Conservation (phyloP, 306 rosid species). For the Begonia fuchsioides region DNA sequence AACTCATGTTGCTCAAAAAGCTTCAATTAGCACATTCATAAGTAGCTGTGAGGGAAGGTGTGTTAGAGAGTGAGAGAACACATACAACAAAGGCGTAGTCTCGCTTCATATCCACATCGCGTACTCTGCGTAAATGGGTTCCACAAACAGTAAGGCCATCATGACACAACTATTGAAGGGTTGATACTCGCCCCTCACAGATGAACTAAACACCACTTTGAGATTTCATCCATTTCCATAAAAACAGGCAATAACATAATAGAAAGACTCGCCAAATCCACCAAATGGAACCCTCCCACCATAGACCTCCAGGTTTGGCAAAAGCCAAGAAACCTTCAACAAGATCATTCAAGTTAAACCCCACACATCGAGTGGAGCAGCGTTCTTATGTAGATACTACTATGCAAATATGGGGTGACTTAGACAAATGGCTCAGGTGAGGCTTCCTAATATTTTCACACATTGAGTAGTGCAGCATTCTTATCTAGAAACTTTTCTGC, state of each 20-base stretch:
- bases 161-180: slow-evolving; percentile 35
- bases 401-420: slow-evolving; percentile 9
- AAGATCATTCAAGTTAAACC: slow-evolving; percentile 48
- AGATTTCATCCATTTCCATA: slow-evolving; percentile 36
- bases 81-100: slow-evolving; percentile 47
- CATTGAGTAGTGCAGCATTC: slow-evolving; percentile 16
- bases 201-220: slow-evolving; percentile 48
- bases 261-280: slow-evolving; percentile 50
- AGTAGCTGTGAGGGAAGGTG: neutral
- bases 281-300: slow-evolving; percentile 43
- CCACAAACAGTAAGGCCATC: slow-evolving; percentile 52
- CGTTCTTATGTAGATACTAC: slow-evolving; percentile 14
- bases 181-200: slow-evolving; percentile 48
- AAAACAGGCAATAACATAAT: slow-evolving; percentile 38
- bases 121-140: slow-evolving; percentile 42
- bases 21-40: too few species aligned
- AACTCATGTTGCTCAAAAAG: too few species aligned
- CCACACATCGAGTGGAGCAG: slow-evolving; percentile 20
- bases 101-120: slow-evolving; percentile 50
- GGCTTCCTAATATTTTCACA: slow-evolving; percentile 13
- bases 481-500: slow-evolving; percentile 6
- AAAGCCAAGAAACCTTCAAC: slow-evolving; percentile 49
- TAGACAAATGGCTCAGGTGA: slow-evolving; percentile 9
- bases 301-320: slow-evolving; percentile 47
- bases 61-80: slow-evolving; percentile 4